phyloP scores from a whole-genome alignment of 2,329 filamentous ascomycete genomes.

The Cyphellophora europaea region DNA sequence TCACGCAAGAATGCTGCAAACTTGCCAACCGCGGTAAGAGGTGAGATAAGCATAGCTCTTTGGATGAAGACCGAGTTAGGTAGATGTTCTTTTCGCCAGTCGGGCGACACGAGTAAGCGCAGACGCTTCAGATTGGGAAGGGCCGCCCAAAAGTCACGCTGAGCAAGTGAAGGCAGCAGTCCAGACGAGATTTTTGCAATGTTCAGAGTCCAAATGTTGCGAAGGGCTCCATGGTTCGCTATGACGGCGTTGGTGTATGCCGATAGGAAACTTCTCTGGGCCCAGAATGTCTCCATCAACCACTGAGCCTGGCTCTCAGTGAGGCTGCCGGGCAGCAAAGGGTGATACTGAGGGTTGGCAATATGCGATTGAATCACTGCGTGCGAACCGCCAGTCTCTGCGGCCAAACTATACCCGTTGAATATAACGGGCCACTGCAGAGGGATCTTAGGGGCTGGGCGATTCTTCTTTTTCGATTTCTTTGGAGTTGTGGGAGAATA shows the following conservation, averaged over 20 bases:
- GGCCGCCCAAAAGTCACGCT: constrained; percentile 52
- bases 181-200: constrained; percentile 57
- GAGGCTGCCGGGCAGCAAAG: constrained; percentile 47
- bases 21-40: constrained; percentile 41
- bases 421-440: constrained; percentile 20
- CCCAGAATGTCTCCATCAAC: constrained; percentile 60
- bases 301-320: constrained; percentile 57
- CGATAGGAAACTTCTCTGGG: constrained; percentile 57
- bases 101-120: constrained; percentile 53
- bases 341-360: constrained; percentile 19
- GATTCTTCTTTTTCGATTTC: no score
- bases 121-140: constrained; percentile 47
- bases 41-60: constrained; percentile 39
- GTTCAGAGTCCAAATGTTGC: constrained; percentile 48
- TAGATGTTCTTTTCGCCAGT: constrained; percentile 50
- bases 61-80: constrained; percentile 44
- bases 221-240: constrained; percentile 48
- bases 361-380: constrained; percentile 14
- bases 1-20: constrained; percentile 45
- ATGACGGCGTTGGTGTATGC: constrained; percentile 58
- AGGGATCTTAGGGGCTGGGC: background rate
- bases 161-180: constrained; percentile 47
- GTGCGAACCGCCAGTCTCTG: constrained; percentile 11
- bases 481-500: background rate
- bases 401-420: constrained; percentile 23